phyloP scores from a whole-genome alignment of 768 basidiomycete genomes.

The Mycena floridula region DNA sequence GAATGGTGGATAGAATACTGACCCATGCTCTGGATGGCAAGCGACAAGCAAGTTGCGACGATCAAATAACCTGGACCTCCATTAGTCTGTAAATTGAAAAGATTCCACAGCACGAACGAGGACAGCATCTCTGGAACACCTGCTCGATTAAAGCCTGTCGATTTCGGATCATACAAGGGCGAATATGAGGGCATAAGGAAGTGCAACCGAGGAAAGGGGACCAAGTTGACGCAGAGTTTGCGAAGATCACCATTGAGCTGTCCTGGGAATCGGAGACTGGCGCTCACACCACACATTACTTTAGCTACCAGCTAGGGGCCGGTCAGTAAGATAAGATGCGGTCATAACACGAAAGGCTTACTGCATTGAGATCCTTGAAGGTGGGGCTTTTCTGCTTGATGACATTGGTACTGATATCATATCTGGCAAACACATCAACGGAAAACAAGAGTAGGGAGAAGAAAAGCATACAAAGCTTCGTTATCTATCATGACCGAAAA shows the following conservation, averaged over 20 bases:
- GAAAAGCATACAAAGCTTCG: slow-evolving; percentile 62
- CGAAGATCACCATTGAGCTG: slow-evolving; percentile 88
- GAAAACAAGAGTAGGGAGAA: not conserved
- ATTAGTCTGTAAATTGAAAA: not conserved
- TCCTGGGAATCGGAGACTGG: slow-evolving; percentile 89
- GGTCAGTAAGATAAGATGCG: not conserved
- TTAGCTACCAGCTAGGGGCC: slow-evolving; percentile 62
- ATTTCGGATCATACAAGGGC: slow-evolving; percentile 71
- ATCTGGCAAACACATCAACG: slow-evolving; percentile 32
- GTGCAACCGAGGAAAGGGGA: slow-evolving; percentile 98
- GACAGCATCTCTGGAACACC: slow-evolving; percentile 67
- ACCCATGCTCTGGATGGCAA: slow-evolving; percentile 76
- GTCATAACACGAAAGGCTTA: slow-evolving; percentile 22
- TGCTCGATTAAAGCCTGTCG: slow-evolving; percentile 51
- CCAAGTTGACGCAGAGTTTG: slow-evolving; percentile 88
- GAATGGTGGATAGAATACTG: slow-evolving; percentile 13
- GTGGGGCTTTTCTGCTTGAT: slow-evolving; percentile 58
- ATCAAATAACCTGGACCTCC: slow-evolving; percentile 59
- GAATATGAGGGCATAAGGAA: slow-evolving; percentile 96
- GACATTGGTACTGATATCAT: slow-evolving; percentile 62
- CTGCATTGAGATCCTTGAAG: slow-evolving; percentile 66
- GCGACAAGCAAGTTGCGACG: slow-evolving; percentile 77
- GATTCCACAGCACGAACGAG: slow-evolving; percentile 43
- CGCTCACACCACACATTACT: slow-evolving; percentile 94
- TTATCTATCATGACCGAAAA: slow-evolving; percentile 83